These are phyloP conservation scores for Claviceps capensis DNA, from an alignment of 2,329 filamentous ascomycete species.

Conservation along the genomic window DNA sequence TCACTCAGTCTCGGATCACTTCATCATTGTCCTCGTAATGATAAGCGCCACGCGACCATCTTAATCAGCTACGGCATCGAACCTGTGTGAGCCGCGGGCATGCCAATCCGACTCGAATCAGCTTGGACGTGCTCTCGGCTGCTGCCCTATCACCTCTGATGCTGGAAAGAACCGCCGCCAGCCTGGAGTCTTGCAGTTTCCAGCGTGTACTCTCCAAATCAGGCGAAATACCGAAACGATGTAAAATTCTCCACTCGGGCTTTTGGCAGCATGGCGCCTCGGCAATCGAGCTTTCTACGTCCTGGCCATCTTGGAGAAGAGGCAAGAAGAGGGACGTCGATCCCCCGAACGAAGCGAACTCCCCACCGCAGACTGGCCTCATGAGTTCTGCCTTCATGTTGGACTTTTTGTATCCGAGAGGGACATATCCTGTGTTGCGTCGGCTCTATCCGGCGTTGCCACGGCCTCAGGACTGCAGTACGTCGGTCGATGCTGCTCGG, in stretches of 20 bases:
- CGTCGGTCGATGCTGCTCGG: conserved; percentile 8
- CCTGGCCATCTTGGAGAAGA: conserved; percentile 25
- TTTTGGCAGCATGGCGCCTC: conserved; percentile 43
- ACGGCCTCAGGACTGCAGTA: conserved; percentile 10
- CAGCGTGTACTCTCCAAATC: conserved; percentile 34
- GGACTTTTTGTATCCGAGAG: conserved; percentile 42
- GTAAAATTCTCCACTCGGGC: conserved; percentile 30
- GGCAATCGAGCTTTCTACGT: conserved; percentile 31
- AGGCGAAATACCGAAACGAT: conserved; percentile 22
- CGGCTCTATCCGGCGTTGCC: conserved; percentile 20
- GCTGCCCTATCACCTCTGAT: conserved; percentile 22
- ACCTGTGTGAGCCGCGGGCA: conserved; percentile 10
- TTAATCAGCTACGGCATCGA: not conserved
- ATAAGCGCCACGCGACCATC: not conserved
- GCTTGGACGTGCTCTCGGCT: conserved; percentile 8
- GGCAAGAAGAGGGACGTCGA: conserved; percentile 8
- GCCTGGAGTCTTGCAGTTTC: conserved; percentile 41
- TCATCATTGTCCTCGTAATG: not conserved
- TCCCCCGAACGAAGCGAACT: conserved; percentile 10
- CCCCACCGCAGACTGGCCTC: conserved; percentile 16
- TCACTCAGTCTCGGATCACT: not conserved
- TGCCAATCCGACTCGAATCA: conserved; percentile 8
- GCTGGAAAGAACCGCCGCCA: conserved; percentile 44
- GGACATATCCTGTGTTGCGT: conserved; percentile 28
- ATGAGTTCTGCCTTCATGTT: conserved; percentile 36